Conservation (phyloP, 2,329 filamentous ascomycete species). For the Metarhizium brunneum region DNA sequence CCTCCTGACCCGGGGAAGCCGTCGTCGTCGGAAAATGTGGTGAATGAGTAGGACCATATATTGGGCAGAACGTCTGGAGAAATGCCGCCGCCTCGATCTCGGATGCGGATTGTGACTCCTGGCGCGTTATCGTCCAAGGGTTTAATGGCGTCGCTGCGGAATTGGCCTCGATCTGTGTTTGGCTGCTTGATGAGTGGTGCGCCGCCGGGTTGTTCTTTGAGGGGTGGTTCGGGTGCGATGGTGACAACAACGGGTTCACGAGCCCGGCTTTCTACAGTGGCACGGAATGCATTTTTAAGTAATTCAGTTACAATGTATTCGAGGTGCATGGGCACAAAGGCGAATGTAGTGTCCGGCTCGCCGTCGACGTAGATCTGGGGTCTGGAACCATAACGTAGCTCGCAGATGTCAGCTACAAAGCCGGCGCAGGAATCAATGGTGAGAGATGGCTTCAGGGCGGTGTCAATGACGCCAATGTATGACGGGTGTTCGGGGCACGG, state of each 20-base stretch:
- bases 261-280: constrained; percentile 78
- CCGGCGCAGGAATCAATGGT: constrained; percentile 79
- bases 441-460: constrained; percentile 68
- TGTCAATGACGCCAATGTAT: constrained; percentile 95
- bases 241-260: constrained; percentile 83
- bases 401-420: constrained; percentile 92
- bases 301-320: constrained; percentile 97
- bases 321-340: constrained; percentile 89
- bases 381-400: constrained; percentile 86
- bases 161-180: constrained; percentile 28
- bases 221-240: constrained; percentile 61
- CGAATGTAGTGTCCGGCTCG: constrained; percentile 72
- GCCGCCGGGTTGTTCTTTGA: constrained; percentile 16
- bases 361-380: constrained; percentile 76
- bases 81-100: constrained; percentile 92
- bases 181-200: constrained; percentile 23
- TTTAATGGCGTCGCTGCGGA: constrained; percentile 38
- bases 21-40: constrained; percentile 68
- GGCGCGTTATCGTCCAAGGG: constrained; percentile 59
- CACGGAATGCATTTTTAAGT: constrained; percentile 92
- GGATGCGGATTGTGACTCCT: constrained; percentile 88
- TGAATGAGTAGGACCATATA: constrained; percentile 97
- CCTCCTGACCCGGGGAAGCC: constrained; percentile 31
- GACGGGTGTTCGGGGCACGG: constrained; percentile 45
- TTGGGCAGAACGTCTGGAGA: constrained; percentile 71